Conservation (phyloP, 768 basidiomycete genomes). For the Lactarius akahatsu region DNA sequence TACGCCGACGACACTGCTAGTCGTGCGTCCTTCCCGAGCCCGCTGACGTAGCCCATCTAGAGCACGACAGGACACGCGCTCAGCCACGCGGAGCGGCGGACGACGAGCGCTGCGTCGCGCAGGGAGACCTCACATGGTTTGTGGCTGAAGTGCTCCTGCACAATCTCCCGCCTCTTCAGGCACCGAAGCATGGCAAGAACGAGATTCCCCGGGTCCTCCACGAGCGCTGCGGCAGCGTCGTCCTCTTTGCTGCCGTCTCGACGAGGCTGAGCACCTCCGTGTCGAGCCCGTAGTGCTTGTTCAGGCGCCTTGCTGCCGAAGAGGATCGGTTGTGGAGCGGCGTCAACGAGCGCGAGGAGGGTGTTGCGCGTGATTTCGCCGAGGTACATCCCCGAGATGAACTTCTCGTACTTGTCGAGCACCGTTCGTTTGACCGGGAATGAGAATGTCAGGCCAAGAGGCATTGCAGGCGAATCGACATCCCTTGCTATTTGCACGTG, state of each 20-base stretch:
- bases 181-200: conserved; percentile 34
- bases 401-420: conserved; percentile 91
- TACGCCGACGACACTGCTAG: conserved; percentile 19
- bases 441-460: conserved; percentile 92
- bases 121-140: conserved; percentile 49
- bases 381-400: conserved; percentile 98
- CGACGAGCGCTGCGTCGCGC: conserved; percentile 63
- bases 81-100: conserved; percentile 75
- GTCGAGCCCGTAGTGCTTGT: conserved; percentile 92
- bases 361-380: conserved; percentile 90
- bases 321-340: conserved; percentile 64
- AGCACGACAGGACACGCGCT: conserved; percentile 82
- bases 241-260: conserved; percentile 40
- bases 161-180: conserved; percentile 52
- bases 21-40: conserved; percentile 40
- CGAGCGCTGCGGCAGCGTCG: conserved; percentile 5
- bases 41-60: conserved; percentile 70
- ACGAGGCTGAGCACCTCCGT: conserved; percentile 84
- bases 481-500: conserved; percentile 28
- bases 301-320: conserved; percentile 82
- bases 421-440: conserved; percentile 98
- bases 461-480: conserved; percentile 38
- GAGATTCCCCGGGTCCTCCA: conserved; percentile 16
- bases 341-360: conserved; percentile 78
- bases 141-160: conserved; percentile 64